These are phyloP conservation scores for Tetrapyrgos nigripes DNA, from an alignment of 1,284 basidiomycete genomes.

Conservation along the genomic window DNA sequence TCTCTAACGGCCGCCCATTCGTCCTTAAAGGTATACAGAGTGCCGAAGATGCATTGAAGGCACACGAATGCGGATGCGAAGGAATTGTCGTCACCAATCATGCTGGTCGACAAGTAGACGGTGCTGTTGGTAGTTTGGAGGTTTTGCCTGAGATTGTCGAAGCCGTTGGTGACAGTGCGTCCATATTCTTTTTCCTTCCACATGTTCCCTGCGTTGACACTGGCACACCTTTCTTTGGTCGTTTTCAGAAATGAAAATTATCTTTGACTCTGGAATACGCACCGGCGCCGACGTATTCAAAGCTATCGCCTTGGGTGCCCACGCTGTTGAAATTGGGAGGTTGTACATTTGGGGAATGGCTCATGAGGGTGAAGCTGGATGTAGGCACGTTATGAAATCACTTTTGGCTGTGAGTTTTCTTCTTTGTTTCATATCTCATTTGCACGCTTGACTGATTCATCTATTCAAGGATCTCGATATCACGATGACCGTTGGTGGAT, in stretches of 20 bases:
- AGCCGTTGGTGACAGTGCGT: slow-evolving; percentile 55
- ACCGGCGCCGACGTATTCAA: slow-evolving; percentile 66
- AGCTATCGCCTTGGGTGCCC: slow-evolving; percentile 56
- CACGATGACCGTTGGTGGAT: slow-evolving; percentile 56
- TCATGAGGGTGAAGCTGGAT: slow-evolving; percentile 53
- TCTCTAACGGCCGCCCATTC: slow-evolving; percentile 60
- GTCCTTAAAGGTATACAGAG: slow-evolving; percentile 62
- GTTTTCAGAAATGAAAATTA: slow-evolving; percentile 55
- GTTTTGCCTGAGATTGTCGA: slow-evolving; percentile 58
- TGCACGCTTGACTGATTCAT: neutral
- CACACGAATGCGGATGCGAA: slow-evolving; percentile 58
- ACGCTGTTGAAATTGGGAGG: slow-evolving; percentile 52
- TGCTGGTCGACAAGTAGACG: slow-evolving; percentile 67
- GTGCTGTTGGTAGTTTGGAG: slow-evolving; percentile 60
- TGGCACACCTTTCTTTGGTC: neutral
- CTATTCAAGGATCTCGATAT: slow-evolving; percentile 59
- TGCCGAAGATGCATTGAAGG: slow-evolving; percentile 54
- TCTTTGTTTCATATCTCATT: neutral
- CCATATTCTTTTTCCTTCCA: no score
- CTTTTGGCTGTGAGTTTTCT: slow-evolving; percentile 50
- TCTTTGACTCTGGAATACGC: slow-evolving; percentile 67
- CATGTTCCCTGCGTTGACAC: neutral
- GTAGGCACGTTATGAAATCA: slow-evolving; percentile 64
- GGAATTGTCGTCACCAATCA: slow-evolving; percentile 69
- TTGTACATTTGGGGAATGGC: slow-evolving; percentile 60